Base-by-base conservation (phyloP, 306 rosid species). In the Malus sieversii region DNA sequence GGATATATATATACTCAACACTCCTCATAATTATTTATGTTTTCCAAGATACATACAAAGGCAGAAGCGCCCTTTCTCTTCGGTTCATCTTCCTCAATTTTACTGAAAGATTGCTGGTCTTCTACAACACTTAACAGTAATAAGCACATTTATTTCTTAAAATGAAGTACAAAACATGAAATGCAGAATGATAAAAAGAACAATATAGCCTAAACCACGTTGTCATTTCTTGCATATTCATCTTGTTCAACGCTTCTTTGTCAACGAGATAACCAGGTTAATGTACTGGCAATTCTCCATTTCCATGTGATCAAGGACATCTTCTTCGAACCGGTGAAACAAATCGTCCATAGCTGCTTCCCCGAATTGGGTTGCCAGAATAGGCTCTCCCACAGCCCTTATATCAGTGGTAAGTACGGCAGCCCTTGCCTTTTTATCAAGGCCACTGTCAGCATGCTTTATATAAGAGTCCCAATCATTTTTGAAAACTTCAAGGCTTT, bases 321-420 rank as follows among this genome's bases (percentile, higher is more conserved):
- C 27, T 32, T 67, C 77, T 70, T 35, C 51, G n/a, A 71, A 86
- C 77, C 82, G 77, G 5, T 32, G 18, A 68, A 86, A 86, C n/a
- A 86, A 55, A 25, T 86, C 81, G 11, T 89, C 87, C 62, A 85
- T 69, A 30, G 60, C 32, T 19, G 15, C 35, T 73, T 79, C 71
- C 1, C 86, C 88, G 69, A 89, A 89, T 15, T 79, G 78, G 3
- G 9, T 46, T 1, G 58, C 33, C 6, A 86, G 74, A 58, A 89
- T 62, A 6, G 93, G 83, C 64, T 86, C 93, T 4, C 14, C 51
- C 53, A 73, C 72, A 7, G 88, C 89, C 60, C 85, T 85, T 1
- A 48, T 58, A 32, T n/a, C 66, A 46, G 77, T 83, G 6, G 87
- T 75, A 8, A 83, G 23, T 29, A 23, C 42, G 38, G 52, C 19